Base-by-base conservation (phyloP, 2,329 filamentous ascomycete species). In the Nannizzia gypsea region DNA sequence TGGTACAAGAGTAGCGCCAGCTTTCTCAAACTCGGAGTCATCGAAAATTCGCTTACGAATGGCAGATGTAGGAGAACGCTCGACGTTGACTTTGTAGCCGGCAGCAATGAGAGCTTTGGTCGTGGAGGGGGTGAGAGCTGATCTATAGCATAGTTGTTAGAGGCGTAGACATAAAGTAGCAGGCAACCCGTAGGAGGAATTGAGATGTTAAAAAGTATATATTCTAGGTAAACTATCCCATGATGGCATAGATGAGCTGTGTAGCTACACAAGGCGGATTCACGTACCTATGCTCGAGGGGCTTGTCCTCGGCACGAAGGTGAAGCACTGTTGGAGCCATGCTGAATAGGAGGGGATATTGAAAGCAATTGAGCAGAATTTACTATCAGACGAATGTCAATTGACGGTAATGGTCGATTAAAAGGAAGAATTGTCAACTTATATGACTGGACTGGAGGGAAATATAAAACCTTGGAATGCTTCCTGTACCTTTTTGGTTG, bases 21-120 rank as follows among this genome's bases (percentile, higher is more conserved):
- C 70, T 42, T 70, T 67, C 58, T 74, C 72, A 61, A 75, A 76
- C 59, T 76, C 74, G 1, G 64, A 58, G 62, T 75, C 72, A 1
- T 66, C 60, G 65, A 76, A 76, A 57, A 74, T 74, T 11, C 64
- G 63, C 44, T 73, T 65, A 42, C 67, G 67, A 26, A 63, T 60
- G 17, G 62, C 55, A 15, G 63, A 64, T 50, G 63, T 64, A 17
- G 64, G 61, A 40, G 71, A 72, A 26, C 68, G 67, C 63, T 76
- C 74, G 44, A 76, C 71, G 50, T 74, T 72, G 62, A 76, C 67
- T 1, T 64, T 67, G 62, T 74, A 76, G 59, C 73, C 73, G 22
- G 71, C 72, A 17, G 73, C 71, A 54, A 75, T 66, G n/a, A 76
- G 68, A 60, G 73, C 69, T 64, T 72, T 73, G 44, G 73, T 71